Base-by-base conservation (phyloP, 108 stramenopile species). In the Cylindrotheca closterium region DNA sequence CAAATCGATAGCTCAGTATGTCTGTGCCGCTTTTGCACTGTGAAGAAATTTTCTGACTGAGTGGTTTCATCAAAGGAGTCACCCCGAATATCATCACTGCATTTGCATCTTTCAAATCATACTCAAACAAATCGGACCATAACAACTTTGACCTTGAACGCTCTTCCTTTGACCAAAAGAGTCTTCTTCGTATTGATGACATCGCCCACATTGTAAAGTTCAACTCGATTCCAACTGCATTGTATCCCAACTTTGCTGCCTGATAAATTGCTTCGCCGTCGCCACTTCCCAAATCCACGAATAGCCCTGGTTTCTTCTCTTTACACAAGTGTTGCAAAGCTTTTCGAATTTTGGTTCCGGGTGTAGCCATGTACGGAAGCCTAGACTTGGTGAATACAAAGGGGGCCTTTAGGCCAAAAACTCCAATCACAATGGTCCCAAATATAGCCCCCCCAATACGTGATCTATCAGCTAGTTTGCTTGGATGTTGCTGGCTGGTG, bases 41-140 rank as follows among this genome's bases (percentile, higher is more conserved):
- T 33, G 54, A 50, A 30, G 73, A 71, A 32, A 91, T 67, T 77
- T 84, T 79, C 24, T 68, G 30, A 30, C 86, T 80, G 34, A 91
- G 62, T 8, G 54, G 58, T 25, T 68, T 70, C 90, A 88, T 91
- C 2, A 87, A 51, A 10, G 85, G 79, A 2, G 57, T 77, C 33
- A 91, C 87, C 3, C 85, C 90, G 79, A 91, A 91, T 27, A 91
- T 84, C 85, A 91, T 86, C 2, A 88, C 82, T 12, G 83, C 79
- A 55, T 84, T 55, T 21, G 85, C 79, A 48, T 75, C 51, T 19
- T 63, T 46, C 1, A 80, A 22, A 47, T 63, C 47, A 47, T 80
- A 65, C 25, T 68, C 23, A 49, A 80, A 81, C 70, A 88, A 81
- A 55, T 88, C 78, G 7, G 71, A 73, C 30, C 59, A 58, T 33